These are phyloP conservation scores for Tricladium varicosporioides DNA, from an alignment of 2,329 filamentous ascomycete genomes.

Conservation along the genomic window DNA sequence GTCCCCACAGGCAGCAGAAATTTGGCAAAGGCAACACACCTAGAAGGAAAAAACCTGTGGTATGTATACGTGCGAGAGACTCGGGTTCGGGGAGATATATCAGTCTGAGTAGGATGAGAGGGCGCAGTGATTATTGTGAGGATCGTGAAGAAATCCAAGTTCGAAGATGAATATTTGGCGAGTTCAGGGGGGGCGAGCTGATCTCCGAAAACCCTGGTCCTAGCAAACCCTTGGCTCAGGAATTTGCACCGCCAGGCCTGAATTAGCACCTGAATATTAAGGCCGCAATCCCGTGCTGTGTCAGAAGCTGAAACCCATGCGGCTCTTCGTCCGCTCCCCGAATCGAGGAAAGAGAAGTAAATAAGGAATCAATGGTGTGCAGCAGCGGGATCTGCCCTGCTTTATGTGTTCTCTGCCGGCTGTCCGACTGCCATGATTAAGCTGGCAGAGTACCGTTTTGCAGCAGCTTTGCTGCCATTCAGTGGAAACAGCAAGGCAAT, in stretches of 20 bases:
- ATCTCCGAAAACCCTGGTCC: slow-evolving; percentile 5
- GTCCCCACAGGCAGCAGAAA: slow-evolving; percentile 15
- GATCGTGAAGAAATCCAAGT: neutral
- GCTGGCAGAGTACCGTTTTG: neutral
- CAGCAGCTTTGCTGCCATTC: neutral
- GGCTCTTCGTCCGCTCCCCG: neutral
- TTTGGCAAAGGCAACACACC: slow-evolving; percentile 1
- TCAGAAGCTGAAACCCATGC: neutral
- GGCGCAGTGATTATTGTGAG: neutral
- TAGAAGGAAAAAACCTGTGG: neutral
- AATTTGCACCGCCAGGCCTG: neutral
- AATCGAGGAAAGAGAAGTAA: neutral
- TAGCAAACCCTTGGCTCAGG: too few species aligned
- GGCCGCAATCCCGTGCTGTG: too few species aligned
- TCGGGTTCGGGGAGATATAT: too few species aligned
- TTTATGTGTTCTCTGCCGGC: neutral
- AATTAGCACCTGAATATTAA: too few species aligned
- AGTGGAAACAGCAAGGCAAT: slow-evolving; percentile 22
- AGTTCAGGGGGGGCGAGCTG: slow-evolving; percentile 15
- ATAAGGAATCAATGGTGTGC: neutral
- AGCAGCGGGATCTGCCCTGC: neutral
- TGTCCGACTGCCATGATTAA: neutral
- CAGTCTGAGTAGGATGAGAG: neutral
- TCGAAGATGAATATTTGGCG: slow-evolving; percentile 1
- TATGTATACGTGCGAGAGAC: too few species aligned